A percentile compares a stretch with the other conserved stretches of the same genome.
Evolutionary conservation across 352 stramenopile species (phyloP).

Genomic region (Pythium brachiatum): DNA sequence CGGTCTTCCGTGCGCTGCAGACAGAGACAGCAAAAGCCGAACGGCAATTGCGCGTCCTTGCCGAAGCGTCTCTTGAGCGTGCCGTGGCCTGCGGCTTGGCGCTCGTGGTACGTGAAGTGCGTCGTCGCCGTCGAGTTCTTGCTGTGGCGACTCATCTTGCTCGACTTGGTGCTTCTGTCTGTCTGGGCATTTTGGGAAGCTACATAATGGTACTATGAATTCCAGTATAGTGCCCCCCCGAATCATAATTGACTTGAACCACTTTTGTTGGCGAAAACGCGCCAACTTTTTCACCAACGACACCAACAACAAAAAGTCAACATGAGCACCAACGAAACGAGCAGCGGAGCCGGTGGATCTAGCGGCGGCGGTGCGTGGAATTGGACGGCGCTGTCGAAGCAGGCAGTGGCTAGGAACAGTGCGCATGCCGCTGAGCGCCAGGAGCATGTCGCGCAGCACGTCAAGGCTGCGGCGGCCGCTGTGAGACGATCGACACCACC

Average conservation of each 20-base stretch:
- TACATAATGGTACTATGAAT: not conserved
- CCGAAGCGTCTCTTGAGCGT: constrained; percentile 84
- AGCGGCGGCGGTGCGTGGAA: constrained; percentile 36
- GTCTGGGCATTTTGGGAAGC: not conserved
- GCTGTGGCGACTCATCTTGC: constrained; percentile 75
- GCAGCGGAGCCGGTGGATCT: constrained; percentile 4
- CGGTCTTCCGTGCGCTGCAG: constrained; percentile 55
- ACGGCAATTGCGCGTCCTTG: constrained; percentile 73
- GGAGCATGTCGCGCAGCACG: constrained; percentile 15
- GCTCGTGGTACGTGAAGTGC: constrained; percentile 88
- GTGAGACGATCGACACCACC: constrained; percentile 3
- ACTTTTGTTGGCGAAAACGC: not conserved
- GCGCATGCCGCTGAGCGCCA: constrained; percentile 20
- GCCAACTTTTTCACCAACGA: constrained; percentile 1
- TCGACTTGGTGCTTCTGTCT: not conserved
- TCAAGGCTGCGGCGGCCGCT: constrained; percentile 15
- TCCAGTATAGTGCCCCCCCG: constrained; percentile 1
- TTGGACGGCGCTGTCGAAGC: constrained; percentile 46
- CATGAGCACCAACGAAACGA: constrained; percentile 4
- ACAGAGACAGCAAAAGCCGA: constrained; percentile 79
- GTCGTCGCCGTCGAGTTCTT: constrained; percentile 87
- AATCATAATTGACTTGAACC: not conserved
- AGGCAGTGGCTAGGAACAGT: constrained; percentile 25
- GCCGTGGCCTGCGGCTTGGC: constrained; percentile 65
- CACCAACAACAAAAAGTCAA: not conserved